These are phyloP conservation scores for Pisolithus thermaeus DNA, from an alignment of 1,284 basidiomycete genomes.

Conservation along the genomic window DNA sequence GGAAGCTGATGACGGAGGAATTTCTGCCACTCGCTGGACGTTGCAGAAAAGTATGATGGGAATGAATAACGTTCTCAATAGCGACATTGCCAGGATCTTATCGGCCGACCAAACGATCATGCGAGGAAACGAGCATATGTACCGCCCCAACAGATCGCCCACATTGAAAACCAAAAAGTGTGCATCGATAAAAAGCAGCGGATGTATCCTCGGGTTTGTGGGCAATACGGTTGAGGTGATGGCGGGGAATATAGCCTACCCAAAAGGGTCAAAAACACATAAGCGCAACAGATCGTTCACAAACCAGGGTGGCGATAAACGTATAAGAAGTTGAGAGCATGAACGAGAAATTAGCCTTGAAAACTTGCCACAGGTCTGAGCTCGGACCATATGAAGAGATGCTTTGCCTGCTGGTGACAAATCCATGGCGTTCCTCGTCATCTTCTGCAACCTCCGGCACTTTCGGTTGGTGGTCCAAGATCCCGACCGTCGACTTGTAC, in stretches of 20 bases:
- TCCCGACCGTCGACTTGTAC: slow-evolving; percentile 48
- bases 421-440: slow-evolving; percentile 30
- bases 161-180: slow-evolving; percentile 73
- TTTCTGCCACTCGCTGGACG: slow-evolving; percentile 38
- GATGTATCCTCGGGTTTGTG: slow-evolving; percentile 51
- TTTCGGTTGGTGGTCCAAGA: slow-evolving; percentile 32
- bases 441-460: slow-evolving; percentile 10
- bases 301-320: slow-evolving; percentile 75
- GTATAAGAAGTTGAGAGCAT: slow-evolving; percentile 73
- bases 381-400: slow-evolving; percentile 27
- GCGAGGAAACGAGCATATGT: slow-evolving; percentile 60
- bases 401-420: slow-evolving; percentile 28
- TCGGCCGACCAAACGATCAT: slow-evolving; percentile 63
- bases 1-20: slow-evolving; percentile 56
- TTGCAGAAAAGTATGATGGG: slow-evolving; percentile 85
- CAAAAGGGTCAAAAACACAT: slow-evolving; percentile 3
- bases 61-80: slow-evolving; percentile 72
- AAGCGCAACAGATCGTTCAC: slow-evolving; percentile 20
- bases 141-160: slow-evolving; percentile 77
- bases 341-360: slow-evolving; percentile 60
- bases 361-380: slow-evolving; percentile 46
- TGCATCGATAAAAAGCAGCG: slow-evolving; percentile 61
- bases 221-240: slow-evolving; percentile 74
- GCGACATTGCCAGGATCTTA: slow-evolving; percentile 56
- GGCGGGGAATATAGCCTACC: slow-evolving; percentile 78